These are phyloP conservation scores for Tardiomyces digboiensis DNA, from an alignment of 1,139 yeast species.

Conservation along the genomic window DNA sequence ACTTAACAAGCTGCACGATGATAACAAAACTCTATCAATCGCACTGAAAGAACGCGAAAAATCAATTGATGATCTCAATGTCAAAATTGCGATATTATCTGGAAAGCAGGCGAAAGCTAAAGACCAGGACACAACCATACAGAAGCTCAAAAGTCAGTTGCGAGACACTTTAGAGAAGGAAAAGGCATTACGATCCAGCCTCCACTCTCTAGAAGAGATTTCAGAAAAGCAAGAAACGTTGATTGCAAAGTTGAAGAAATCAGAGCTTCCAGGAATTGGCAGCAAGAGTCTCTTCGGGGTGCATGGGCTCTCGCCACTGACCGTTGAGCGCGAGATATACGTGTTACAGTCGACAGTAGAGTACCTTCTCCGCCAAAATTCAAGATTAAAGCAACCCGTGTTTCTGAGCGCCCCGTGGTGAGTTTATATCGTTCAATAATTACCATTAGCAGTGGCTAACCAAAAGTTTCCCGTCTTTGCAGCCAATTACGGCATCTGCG, in stretches of 20 bases:
- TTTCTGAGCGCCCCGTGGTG: no score
- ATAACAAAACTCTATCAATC: background rate
- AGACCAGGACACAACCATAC: background rate
- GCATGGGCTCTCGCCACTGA: background rate
- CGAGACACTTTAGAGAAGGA: background rate
- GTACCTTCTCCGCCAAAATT: background rate
- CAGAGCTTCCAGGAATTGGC: background rate
- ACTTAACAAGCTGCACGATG: background rate
- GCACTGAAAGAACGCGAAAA: background rate
- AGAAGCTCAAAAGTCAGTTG: background rate
- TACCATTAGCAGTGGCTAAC: no score
- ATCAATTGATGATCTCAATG: conserved; percentile 1
- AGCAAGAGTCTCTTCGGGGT: background rate
- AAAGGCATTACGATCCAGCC: background rate
- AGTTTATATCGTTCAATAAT: no score
- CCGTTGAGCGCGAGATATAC: background rate
- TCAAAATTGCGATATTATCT: background rate
- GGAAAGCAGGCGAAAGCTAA: background rate
- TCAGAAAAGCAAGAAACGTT: background rate
- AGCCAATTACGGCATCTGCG: no score
- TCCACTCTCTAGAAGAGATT: background rate
- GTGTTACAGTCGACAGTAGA: background rate
- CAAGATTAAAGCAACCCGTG: background rate
- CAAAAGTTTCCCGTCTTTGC: no score
- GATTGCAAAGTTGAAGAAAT: background rate